Evolutionary conservation across 2,329 filamentous ascomycete species (phyloP), one percentile per base, ranked within the genome.

Genomic region (Neofusicoccum kwambonambiense): DNA sequence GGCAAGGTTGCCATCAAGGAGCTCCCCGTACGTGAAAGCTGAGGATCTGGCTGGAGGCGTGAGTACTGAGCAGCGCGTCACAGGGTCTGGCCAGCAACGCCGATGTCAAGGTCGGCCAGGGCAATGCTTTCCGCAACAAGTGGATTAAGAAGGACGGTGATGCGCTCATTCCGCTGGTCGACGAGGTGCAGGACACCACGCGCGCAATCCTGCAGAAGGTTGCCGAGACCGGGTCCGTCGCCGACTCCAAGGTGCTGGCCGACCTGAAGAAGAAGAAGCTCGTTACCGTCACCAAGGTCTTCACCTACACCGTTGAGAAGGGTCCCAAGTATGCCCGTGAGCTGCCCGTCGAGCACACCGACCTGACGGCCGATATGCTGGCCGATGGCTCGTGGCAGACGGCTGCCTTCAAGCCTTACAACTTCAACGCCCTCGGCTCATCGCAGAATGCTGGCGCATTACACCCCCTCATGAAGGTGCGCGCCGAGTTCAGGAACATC

Each of bases 181-280:
- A 96, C 19, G 87, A 89, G 22, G 94, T 98, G 71, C 82, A 89
- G 71, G 95, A 99, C 75, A 83, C 86, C 63, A 96, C 92, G 61
- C 86, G 87, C 71, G 86, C 93, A 70, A 87, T 92, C 71, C 84
- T 99, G 66, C 83, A 88, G 74, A 84, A 84, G 56, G 91, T 97
- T 72, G 84, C 90, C 77, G 80, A 89, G 70, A 90, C 86, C 13
- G 86, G 87, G 69, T 87, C 89, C 31, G 83, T 91, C 70, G 80
- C 85, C 22, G 91, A 97, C 71, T 75, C 87, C 60, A 96, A 96
- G 79, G 83, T 89, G 41, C 78, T 97, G 34, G 84, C 87, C 62
- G 94, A 98, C 68, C 82, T 97, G 70, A 93, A 90, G 81, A 97
- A 97, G 84, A 88, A 94, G 74, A 98, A 97, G 81, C 86, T 99